Conservation (phyloP, 192 early-diverging fungal species). For the Coemansia javaensis region DNA sequence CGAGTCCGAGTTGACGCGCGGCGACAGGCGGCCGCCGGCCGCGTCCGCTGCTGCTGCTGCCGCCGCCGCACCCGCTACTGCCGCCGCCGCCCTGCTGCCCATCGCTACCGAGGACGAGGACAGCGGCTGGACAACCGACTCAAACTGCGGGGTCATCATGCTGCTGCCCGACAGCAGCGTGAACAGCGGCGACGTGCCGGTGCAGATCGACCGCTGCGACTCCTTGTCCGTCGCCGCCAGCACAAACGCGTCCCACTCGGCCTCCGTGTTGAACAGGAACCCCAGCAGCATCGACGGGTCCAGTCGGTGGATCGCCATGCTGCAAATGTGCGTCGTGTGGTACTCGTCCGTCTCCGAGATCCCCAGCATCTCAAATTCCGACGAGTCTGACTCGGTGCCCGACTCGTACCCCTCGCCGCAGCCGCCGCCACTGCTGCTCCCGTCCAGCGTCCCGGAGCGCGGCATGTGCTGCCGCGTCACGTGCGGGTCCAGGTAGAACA, state of each 20-base stretch:
- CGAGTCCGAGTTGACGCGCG: constrained; percentile 44
- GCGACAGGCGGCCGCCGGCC: constrained; percentile 35
- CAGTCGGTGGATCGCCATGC: constrained; percentile 41
- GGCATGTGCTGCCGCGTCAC: constrained; percentile 46
- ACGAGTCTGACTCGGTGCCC: constrained; percentile 40
- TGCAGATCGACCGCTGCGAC: constrained; percentile 50
- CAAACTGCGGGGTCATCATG: constrained; percentile 49
- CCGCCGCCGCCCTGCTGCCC: too few species aligned
- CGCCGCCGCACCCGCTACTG: too few species aligned
- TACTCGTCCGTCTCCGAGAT: constrained; percentile 34
- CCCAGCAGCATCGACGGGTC: constrained; percentile 54
- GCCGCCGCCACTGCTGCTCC: not conserved
- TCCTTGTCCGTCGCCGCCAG: constrained; percentile 46
- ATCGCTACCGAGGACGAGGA: constrained; percentile 10
- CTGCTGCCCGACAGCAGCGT: constrained; percentile 47
- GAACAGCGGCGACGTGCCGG: constrained; percentile 48
- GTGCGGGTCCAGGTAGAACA: constrained; percentile 53
- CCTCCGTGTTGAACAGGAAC: constrained; percentile 47
- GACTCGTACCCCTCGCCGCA: constrained; percentile 5
- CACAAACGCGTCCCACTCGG: constrained; percentile 49
- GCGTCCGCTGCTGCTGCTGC: not conserved
- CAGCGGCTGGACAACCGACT: constrained; percentile 27
- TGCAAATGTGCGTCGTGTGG: constrained; percentile 49
- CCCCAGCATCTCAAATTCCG: constrained; percentile 44
- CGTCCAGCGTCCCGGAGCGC: constrained; percentile 13